Evolutionary conservation across 148 eudicot species (phyloP).

Genomic region (Diospyros lotus): DNA sequence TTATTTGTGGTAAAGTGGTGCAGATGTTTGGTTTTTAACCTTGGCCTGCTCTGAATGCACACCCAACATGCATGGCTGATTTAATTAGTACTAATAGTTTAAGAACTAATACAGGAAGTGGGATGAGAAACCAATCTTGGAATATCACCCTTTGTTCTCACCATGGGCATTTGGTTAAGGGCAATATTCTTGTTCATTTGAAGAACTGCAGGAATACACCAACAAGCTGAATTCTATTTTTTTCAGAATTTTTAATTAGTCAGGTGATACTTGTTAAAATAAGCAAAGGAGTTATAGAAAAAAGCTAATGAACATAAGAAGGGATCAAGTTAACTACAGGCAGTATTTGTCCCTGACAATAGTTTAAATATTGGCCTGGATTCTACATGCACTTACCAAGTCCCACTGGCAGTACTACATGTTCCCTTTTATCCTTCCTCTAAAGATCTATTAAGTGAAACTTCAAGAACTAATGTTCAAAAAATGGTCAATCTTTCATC

Average conservation of each 20-base stretch:
- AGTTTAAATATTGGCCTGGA: not conserved
- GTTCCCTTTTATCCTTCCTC: too few relatives aligned
- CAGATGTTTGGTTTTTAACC: not conserved
- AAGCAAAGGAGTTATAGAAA: not conserved
- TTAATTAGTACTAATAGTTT: too few relatives aligned
- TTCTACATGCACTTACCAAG: not conserved
- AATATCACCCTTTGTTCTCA: not conserved
- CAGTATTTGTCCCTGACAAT: not conserved
- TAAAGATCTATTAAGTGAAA: too few relatives aligned
- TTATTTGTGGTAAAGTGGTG: not conserved
- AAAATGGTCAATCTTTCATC: conserved; percentile 6
- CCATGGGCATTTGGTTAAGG: too few relatives aligned
- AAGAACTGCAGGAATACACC: conserved; percentile 1
- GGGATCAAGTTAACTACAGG: not conserved
- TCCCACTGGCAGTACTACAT: not conserved
- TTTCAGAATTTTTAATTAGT: not conserved
- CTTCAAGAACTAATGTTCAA: not conserved
- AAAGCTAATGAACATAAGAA: too few relatives aligned
- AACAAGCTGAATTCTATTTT: not conserved
- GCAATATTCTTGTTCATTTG: too few relatives aligned
- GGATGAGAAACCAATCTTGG: not conserved
- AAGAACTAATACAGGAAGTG: too few relatives aligned
- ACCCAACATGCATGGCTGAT: too few relatives aligned
- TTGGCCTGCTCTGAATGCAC: not conserved
- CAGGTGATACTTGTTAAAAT: not conserved